Evolutionary conservation across 2,329 filamentous ascomycete species (phyloP).

Genomic region (Camillea tinctor): DNA sequence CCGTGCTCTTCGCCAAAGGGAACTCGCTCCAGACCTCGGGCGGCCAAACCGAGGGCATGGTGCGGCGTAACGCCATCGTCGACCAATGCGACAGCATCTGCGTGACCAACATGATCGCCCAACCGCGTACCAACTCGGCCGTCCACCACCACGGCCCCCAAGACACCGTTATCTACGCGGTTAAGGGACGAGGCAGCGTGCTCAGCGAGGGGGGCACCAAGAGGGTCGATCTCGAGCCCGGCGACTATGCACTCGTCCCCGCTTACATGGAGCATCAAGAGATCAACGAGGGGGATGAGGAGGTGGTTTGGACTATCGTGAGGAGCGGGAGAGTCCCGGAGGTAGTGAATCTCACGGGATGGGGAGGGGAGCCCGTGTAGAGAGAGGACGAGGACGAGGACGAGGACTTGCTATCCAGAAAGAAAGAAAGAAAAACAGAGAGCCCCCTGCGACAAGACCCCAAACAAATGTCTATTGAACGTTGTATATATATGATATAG

Average conservation of each 20-base stretch:
- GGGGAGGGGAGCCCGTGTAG: conserved; percentile 35
- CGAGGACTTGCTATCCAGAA: too few relatives aligned
- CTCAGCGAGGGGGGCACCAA: conserved; percentile 48
- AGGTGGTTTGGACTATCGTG: conserved; percentile 53
- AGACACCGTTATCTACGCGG: conserved; percentile 53
- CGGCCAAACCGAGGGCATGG: conserved; percentile 53
- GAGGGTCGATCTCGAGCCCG: conserved; percentile 45
- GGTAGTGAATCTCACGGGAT: conserved; percentile 48
- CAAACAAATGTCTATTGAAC: conserved; percentile 17
- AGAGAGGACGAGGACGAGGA: not conserved
- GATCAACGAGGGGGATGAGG: conserved; percentile 53
- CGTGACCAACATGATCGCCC: conserved; percentile 47
- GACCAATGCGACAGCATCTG: conserved; percentile 47
- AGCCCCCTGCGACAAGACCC: not conserved
- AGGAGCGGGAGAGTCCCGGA: conserved; percentile 46
- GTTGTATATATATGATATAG: conserved; percentile 20
- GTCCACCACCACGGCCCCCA: conserved; percentile 54
- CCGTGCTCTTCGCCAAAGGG: conserved; percentile 37
- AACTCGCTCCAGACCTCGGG: conserved; percentile 37
- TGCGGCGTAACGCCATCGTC: conserved; percentile 45
- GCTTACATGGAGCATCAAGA: conserved; percentile 55
- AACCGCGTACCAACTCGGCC: conserved; percentile 45
- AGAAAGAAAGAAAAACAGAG: not conserved
- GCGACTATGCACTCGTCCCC: conserved; percentile 54
- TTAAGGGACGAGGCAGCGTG: conserved; percentile 46